Percentiles rank a stretch among this genome's conserved stretches.
Evolutionary conservation across 768 basidiomycete species (phyloP).

Genomic region (Macrolepiota fuliginosa): DNA sequence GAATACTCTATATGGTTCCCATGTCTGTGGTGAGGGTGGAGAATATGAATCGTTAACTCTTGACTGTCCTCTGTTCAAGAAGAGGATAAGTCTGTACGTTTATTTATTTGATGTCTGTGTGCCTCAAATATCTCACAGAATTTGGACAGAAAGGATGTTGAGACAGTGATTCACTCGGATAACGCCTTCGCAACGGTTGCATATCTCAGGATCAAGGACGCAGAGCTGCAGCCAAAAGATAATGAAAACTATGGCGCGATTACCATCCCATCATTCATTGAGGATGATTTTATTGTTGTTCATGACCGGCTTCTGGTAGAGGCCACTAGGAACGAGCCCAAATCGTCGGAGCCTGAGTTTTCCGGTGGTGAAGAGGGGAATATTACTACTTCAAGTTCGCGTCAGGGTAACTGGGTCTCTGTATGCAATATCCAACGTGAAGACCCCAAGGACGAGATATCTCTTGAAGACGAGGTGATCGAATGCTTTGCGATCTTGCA

Average conservation of each 20-base stretch:
- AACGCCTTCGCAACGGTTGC: constrained; percentile 89
- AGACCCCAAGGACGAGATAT: constrained; percentile 20
- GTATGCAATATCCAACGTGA: constrained; percentile 53
- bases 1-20: constrained; percentile 84
- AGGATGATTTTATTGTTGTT: constrained; percentile 28
- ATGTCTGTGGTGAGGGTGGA: constrained; percentile 96
- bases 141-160: constrained; percentile 50
- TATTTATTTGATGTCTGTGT: background rate
- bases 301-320: background rate
- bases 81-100: constrained; percentile 65
- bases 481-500: constrained; percentile 63
- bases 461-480: constrained; percentile 70
- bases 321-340: background rate
- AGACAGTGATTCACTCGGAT: constrained; percentile 76
- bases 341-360: background rate
- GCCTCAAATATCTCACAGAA: constrained; percentile 2
- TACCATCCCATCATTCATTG: constrained; percentile 51
- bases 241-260: constrained; percentile 17
- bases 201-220: constrained; percentile 77
- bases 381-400: constrained; percentile 20
- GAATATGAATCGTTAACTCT: constrained; percentile 96
- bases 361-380: background rate
- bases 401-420: constrained; percentile 64
- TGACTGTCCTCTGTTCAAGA: constrained; percentile 87
- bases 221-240: constrained; percentile 58